Percentiles rank a stretch among this genome's conserved stretches.
These are phyloP conservation scores for Anastatica hierochuntica DNA, from an alignment of 345 rosid species.

Conservation along the genomic window DNA sequence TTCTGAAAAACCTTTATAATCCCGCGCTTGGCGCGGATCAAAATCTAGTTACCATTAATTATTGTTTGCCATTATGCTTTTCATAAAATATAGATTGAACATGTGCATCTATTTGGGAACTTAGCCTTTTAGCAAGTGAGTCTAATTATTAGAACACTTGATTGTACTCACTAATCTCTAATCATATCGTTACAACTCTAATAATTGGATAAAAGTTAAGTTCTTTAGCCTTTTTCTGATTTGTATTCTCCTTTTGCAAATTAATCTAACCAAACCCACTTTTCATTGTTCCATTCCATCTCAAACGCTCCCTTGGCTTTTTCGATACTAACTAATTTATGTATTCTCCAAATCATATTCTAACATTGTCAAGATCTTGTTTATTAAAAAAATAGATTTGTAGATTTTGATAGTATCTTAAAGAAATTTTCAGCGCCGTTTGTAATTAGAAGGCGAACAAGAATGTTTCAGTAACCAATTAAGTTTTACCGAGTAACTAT, in stretches of 20 bases:
- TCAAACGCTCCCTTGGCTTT: conserved; percentile 10
- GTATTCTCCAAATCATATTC: too few species aligned
- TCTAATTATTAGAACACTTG: conserved; percentile 23
- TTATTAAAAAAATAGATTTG: too few species aligned
- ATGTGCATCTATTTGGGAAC: conserved; percentile 23
- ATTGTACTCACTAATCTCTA: conserved; percentile 21
- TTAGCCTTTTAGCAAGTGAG: conserved; percentile 21
- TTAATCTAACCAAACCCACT: conserved; percentile 23
- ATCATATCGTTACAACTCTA: conserved; percentile 13
- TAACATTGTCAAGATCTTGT: too few species aligned
- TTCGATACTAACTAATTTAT: not conserved
- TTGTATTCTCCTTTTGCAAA: conserved; percentile 19
- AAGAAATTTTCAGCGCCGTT: too few species aligned
- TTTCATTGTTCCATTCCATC: conserved; percentile 13
- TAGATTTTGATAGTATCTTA: too few species aligned
- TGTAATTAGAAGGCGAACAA: too few species aligned
- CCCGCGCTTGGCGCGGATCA: too few species aligned
- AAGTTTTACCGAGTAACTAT: too few species aligned
- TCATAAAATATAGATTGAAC: conserved; percentile 7
- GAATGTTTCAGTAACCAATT: too few species aligned
- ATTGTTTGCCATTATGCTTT: not conserved
- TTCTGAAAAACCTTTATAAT: too few species aligned
- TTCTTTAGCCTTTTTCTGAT: conserved; percentile 20
- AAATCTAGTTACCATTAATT: not conserved
- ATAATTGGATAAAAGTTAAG: conserved; percentile 17